Base-by-base conservation (phyloP, 2,329 filamentous ascomycete genomes). In the Blastomyces silverae region DNA sequence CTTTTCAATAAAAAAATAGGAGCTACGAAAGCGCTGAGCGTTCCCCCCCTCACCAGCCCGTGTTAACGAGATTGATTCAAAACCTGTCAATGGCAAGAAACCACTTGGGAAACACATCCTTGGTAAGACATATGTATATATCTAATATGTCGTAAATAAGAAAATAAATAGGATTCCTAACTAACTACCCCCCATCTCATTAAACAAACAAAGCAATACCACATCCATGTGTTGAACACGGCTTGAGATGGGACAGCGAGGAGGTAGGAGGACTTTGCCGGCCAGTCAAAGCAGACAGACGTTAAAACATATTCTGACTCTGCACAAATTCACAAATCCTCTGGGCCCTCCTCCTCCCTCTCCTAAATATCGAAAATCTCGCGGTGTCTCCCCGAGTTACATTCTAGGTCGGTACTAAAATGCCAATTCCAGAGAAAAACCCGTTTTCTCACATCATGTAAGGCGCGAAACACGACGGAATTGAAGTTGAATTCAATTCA, bases 401-500 rank as follows among this genome's bases (percentile, higher is more conserved):
- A 20, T 6, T 37, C 1, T 37, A 37, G 34, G 7, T 37, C 7
- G 8, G 34, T 8, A 10, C 8, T 37, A 37, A 37, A 4, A 37
- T 37, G 34, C 34, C 34, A 37, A 37, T 37, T 37, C 10, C 7
- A 8, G 10, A 37, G 10, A 7, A 37, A 37, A 37, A 37, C 1
- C 4, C 10, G n/a, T 4, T 37, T 37, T 37, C 34, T 37, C 34
- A 37, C 10, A 37, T 10, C 7, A 10, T 37, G 34, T 10, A 37
- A 10, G 34, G 34, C 8, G 34, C 34, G 34, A 37, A 37, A 10
- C 34, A 1, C 34, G 8, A 5, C 34, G 34, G 34, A 37, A 37
- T 37, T 58, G 56, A 58, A 44, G 56, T 58, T 44, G 56, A 58
- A 58, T 58, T 58, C 56, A 58, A 42, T 25, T 22, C 22, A 10